These are phyloP conservation scores for Lentinula detonsa DNA, from an alignment of 768 basidiomycete genomes.

Conservation along the genomic window DNA sequence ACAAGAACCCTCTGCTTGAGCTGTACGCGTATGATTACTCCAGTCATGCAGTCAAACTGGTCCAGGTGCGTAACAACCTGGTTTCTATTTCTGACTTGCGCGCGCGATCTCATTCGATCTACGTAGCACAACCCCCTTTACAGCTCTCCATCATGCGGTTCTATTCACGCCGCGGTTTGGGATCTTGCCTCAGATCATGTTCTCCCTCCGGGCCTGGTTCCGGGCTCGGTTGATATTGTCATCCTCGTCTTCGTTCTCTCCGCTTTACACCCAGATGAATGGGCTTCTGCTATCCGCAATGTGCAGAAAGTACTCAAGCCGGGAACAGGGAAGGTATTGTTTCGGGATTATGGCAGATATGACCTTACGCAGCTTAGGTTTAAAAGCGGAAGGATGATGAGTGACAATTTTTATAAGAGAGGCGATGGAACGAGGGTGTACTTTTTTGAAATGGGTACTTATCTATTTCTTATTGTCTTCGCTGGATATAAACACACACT, in stretches of 20 bases:
- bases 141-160: slow-evolving; percentile 55
- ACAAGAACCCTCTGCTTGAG: slow-evolving; percentile 70
- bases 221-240: slow-evolving; percentile 76
- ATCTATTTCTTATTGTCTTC: slow-evolving; percentile 8
- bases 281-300: slow-evolving; percentile 78
- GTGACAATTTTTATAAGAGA: slow-evolving; percentile 93
- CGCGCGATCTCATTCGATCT: neutral
- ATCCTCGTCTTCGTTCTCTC: slow-evolving; percentile 94
- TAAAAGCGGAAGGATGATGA: slow-evolving; percentile 79
- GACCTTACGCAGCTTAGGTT: slow-evolving; percentile 95
- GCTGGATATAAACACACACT: neutral
- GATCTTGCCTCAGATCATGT: slow-evolving; percentile 63
- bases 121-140: slow-evolving; percentile 70
- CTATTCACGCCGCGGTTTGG: slow-evolving; percentile 82
- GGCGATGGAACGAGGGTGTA: slow-evolving; percentile 98
- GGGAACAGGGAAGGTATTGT: slow-evolving; percentile 63
- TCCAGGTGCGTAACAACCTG: slow-evolving; percentile 48
- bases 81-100: slow-evolving; percentile 9
- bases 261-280: slow-evolving; percentile 91
- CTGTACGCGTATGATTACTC: slow-evolving; percentile 91
- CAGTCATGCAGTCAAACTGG: slow-evolving; percentile 79
- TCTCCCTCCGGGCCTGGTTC: slow-evolving; percentile 58
- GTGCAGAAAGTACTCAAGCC: slow-evolving; percentile 85
- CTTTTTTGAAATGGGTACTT: slow-evolving; percentile 82
- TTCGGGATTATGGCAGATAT: slow-evolving; percentile 93